These are phyloP conservation scores for Microthlaspi erraticum DNA, from an alignment of 345 rosid species.

Conservation along the genomic window DNA sequence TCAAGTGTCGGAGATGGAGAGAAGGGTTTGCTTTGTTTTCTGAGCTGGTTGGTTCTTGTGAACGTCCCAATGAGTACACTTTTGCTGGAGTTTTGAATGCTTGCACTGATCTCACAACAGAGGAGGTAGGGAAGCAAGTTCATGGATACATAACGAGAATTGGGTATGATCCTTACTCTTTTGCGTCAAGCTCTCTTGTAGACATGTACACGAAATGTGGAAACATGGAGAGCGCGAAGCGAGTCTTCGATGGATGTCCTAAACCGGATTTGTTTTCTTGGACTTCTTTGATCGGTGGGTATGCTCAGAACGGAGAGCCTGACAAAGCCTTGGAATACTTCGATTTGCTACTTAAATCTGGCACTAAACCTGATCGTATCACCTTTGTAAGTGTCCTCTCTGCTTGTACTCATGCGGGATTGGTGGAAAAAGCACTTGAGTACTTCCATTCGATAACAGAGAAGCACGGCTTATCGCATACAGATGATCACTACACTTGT, in stretches of 20 bases:
- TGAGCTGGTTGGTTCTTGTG: slow-evolving; percentile 55
- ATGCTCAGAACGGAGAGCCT: slow-evolving; percentile 82
- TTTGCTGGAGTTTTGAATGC: slow-evolving; percentile 82
- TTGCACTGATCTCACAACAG: slow-evolving; percentile 65
- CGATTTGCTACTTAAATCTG: slow-evolving; percentile 67
- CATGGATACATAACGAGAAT: slow-evolving; percentile 77
- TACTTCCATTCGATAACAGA: slow-evolving; percentile 69
- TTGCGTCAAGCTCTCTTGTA: slow-evolving; percentile 82
- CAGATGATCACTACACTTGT: slow-evolving; percentile 89
- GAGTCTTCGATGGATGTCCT: slow-evolving; percentile 58
- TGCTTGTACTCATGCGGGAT: slow-evolving; percentile 87
- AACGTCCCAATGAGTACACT: slow-evolving; percentile 75
- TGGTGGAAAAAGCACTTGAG: slow-evolving; percentile 74
- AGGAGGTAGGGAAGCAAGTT: slow-evolving; percentile 77
- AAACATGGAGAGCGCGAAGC: slow-evolving; percentile 65
- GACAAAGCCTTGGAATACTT: slow-evolving; percentile 65
- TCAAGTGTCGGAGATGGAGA: slow-evolving; percentile 61
- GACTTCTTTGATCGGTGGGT: slow-evolving; percentile 82
- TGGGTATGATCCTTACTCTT: slow-evolving; percentile 65
- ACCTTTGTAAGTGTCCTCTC: slow-evolving; percentile 85
- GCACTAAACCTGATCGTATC: slow-evolving; percentile 72
- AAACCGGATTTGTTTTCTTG: slow-evolving; percentile 72
- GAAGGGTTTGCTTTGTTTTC: slow-evolving; percentile 73
- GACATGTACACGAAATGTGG: slow-evolving; percentile 91
- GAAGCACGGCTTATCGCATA: slow-evolving; percentile 59